Evolutionary conservation across 1,284 basidiomycete genomes (phyloP).

Genomic region (Cystobasidium sp.): DNA sequence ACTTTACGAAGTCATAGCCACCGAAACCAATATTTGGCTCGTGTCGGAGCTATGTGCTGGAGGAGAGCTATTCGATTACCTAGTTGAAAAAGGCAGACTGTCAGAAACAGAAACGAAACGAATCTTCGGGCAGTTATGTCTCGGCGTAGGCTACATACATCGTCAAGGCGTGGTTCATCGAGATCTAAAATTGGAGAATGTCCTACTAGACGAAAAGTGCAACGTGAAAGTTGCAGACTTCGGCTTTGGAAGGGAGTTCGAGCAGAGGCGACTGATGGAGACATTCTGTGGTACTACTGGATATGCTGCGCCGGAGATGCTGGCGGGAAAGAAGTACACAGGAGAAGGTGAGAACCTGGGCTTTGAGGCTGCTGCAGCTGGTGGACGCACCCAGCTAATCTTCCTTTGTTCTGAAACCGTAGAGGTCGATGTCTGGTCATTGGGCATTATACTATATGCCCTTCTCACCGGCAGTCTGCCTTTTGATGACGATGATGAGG

Average conservation of each 20-base stretch:
- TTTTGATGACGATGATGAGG: conserved; percentile 95
- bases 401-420: too few species aligned
- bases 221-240: conserved; percentile 78
- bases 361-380: conserved; percentile 55
- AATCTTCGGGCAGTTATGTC: conserved; percentile 59
- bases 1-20: conserved; percentile 96
- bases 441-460: conserved; percentile 94
- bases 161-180: conserved; percentile 59
- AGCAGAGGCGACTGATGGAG: conserved; percentile 80
- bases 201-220: conserved; percentile 58
- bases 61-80: conserved; percentile 64
- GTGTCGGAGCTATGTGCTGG: conserved; percentile 95
- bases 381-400: not conserved
- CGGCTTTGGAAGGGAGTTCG: conserved; percentile 94
- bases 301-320: conserved; percentile 93
- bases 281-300: conserved; percentile 97
- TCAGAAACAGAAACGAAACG: conserved; percentile 55
- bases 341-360: conserved; percentile 88
- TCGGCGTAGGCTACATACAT: conserved; percentile 59
- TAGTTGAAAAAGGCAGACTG: conserved; percentile 58
- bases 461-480: conserved; percentile 91
- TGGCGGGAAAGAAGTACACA: conserved; percentile 83
- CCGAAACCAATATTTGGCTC: conserved; percentile 93
- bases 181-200: conserved; percentile 64
- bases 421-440: conserved; percentile 97